These are phyloP conservation scores for Kodamaea restingae DNA, from an alignment of 805 yeast genomes.

Conservation along the genomic window DNA sequence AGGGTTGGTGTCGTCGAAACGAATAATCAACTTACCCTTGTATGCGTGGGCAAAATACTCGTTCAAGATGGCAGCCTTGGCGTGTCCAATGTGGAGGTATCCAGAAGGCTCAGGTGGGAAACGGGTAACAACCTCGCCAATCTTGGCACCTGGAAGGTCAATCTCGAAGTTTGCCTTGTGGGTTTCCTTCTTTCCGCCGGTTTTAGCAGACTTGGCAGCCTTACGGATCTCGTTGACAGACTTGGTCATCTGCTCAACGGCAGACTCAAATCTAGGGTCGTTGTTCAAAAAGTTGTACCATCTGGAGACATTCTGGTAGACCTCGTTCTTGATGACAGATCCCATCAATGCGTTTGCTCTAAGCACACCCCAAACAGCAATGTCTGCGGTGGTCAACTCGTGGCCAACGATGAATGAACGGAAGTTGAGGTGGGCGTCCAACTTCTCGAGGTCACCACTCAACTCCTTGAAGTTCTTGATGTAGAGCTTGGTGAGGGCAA, in stretches of 20 bases:
- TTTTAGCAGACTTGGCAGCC: slow-evolving; percentile 45
- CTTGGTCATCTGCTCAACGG: slow-evolving; percentile 63
- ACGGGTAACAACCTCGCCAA: slow-evolving; percentile 96
- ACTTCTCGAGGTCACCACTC: slow-evolving; percentile 68
- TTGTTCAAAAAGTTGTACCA: slow-evolving; percentile 82
- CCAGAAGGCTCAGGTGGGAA: slow-evolving; percentile 99
- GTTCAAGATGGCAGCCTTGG: slow-evolving; percentile 95
- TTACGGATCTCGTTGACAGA: slow-evolving; percentile 73
- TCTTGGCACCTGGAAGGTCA: slow-evolving; percentile 83
- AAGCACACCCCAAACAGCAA: slow-evolving; percentile 89
- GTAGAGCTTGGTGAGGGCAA: slow-evolving; percentile 64
- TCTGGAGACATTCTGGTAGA: slow-evolving; percentile 82
- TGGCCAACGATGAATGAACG: slow-evolving; percentile 75
- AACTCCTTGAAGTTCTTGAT: slow-evolving; percentile 87
- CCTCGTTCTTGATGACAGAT: slow-evolving; percentile 79
- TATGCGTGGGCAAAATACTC: slow-evolving; percentile 94
- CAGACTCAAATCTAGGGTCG: slow-evolving; percentile 62
- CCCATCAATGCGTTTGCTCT: slow-evolving; percentile 93
- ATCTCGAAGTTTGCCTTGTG: slow-evolving; percentile 96
- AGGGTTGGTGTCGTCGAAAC: slow-evolving; percentile 98
- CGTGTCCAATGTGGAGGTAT: slow-evolving; percentile 98
- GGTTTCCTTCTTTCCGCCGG: slow-evolving; percentile 60
- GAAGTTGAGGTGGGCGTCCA: slow-evolving; percentile 81
- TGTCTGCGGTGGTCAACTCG: slow-evolving; percentile 69
- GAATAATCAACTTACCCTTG: slow-evolving; percentile 92